These are phyloP conservation scores for Immersiporthe knoxdaviesiana DNA, from an alignment of 2,329 filamentous ascomycete species.

Conservation along the genomic window DNA sequence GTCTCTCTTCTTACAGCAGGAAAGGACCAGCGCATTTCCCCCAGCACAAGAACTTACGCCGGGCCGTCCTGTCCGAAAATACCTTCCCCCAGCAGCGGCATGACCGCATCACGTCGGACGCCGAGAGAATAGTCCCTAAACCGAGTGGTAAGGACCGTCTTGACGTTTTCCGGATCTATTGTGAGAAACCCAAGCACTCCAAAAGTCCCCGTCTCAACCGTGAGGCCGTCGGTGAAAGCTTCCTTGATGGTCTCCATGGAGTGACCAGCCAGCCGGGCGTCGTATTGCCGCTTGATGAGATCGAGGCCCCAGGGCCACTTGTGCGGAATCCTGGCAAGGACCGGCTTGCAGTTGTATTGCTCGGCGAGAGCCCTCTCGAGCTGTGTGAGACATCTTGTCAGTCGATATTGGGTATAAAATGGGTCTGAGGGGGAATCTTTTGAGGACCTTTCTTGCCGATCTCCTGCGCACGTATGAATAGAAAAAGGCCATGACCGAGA, in stretches of 20 bases:
- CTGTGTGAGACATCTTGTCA: background rate
- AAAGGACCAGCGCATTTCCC: background rate
- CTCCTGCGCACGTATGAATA: background rate
- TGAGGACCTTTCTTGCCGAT: background rate
- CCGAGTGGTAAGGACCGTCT: slow-evolving; percentile 35
- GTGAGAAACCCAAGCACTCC: slow-evolving; percentile 29
- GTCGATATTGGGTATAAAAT: background rate
- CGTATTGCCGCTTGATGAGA: slow-evolving; percentile 31
- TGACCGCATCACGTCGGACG: slow-evolving; percentile 31
- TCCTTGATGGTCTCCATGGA: slow-evolving; percentile 28
- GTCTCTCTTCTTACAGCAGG: too few relatives aligned
- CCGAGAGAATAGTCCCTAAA: slow-evolving; percentile 38
- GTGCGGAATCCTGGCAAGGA: slow-evolving; percentile 29
- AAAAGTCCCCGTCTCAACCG: slow-evolving; percentile 27
- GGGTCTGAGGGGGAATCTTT: too few relatives aligned
- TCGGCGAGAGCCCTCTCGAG: slow-evolving; percentile 21
- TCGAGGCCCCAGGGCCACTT: slow-evolving; percentile 33
- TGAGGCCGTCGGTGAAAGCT: slow-evolving; percentile 28
- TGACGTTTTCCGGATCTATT: slow-evolving; percentile 37
- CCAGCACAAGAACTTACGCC: slow-evolving; percentile 19
- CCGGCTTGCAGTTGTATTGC: slow-evolving; percentile 30
- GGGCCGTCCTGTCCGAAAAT: slow-evolving; percentile 42
- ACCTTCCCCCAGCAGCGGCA: slow-evolving; percentile 40
- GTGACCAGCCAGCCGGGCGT: slow-evolving; percentile 22
- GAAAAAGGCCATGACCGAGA: background rate